Base-by-base conservation (phyloP, 192 early-diverging fungal species). In the Linnemannia zychae region DNA sequence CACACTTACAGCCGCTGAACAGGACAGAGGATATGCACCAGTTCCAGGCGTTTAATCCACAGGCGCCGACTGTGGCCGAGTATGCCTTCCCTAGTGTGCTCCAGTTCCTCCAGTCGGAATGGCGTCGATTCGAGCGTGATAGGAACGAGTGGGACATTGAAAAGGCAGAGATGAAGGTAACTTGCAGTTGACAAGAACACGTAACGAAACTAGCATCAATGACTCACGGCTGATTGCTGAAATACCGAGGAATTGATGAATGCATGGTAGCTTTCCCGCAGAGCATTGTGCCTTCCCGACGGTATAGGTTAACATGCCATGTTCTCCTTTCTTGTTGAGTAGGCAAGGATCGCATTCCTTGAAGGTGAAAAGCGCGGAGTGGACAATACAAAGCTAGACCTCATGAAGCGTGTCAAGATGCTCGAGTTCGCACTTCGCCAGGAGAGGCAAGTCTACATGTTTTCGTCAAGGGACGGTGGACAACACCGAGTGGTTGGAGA, bases 101-200 rank as follows among this genome's bases (percentile, higher is more conserved):
- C 5, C 95, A 96, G 81, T 97, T 90, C 74, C 87, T 97, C 4
- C 96, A 97, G 79, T 84, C 90, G 16, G 95, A 97, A 90, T 96
- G 95, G 95, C 87, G 96, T 73, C 88, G 91, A 22, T 96, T 92
- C 77, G 96, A 97, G 80, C 89, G 94, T 66, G 96, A 97, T 75
- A 89, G 94, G 24, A 96, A 95, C 76, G 95, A 97, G 84, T 97
- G 96, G 95, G 93, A 94, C 36, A 94, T 97, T 57, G 96, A 96
- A 79, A 89, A 90, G 75, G 90, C 94, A 44, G 95, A 94, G 80
- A 89, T 96, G 68, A 95, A 95, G 89, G 95, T 96, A 84, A 81
- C 77, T 37, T 52, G 11, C 13, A 20, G 20, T 6, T n/a, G n/a
- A 22, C 50, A 38, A 52, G 17, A 67, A 36, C n/a, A n/a, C n/a